Conservation (phyloP, 192 early-diverging fungal genomes). For the Coemansia sp. region DNA sequence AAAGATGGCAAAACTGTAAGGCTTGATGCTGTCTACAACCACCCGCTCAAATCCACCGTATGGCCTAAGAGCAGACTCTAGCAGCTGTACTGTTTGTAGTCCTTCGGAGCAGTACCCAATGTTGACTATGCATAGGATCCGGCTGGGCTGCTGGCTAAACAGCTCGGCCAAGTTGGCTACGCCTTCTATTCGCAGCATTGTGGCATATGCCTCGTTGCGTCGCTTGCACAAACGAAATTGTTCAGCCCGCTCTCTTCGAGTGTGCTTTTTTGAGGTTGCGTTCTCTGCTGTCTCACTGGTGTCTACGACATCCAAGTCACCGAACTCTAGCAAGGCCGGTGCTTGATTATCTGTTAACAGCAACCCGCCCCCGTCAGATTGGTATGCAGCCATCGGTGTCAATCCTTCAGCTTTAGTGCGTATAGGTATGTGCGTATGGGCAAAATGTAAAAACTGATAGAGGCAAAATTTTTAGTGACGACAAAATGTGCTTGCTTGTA, state of each 20-base stretch:
- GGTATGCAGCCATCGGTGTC: background rate
- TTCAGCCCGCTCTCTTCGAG: conserved; percentile 13
- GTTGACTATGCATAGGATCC: conserved; percentile 34
- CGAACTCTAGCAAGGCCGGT: background rate
- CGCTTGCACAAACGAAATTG: conserved; percentile 7
- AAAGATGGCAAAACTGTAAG: conserved; percentile 52
- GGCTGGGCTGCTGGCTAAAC: conserved; percentile 13
- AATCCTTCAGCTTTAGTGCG: background rate
- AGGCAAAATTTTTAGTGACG: no score
- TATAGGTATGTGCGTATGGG: background rate
- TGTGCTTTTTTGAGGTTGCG: background rate
- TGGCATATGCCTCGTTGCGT: conserved; percentile 15
- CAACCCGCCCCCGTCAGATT: background rate
- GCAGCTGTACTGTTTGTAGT: conserved; percentile 23
- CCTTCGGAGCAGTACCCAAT: conserved; percentile 32
- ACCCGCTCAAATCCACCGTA: conserved; percentile 36
- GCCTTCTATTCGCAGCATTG: conserved; percentile 10
- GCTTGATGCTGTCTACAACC: conserved; percentile 40
- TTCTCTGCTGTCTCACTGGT: background rate
- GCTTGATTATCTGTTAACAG: background rate
- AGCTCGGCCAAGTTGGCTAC: background rate
- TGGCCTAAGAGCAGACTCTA: conserved; percentile 25
- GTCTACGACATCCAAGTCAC: background rate
- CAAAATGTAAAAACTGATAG: no score
- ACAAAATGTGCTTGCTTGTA: no score